Percentiles rank a stretch among this genome's conserved stretches.
These are phyloP conservation scores for Ensete glaucum DNA, from an alignment of 176 grass and related monocot genomes.

Conservation along the genomic window DNA sequence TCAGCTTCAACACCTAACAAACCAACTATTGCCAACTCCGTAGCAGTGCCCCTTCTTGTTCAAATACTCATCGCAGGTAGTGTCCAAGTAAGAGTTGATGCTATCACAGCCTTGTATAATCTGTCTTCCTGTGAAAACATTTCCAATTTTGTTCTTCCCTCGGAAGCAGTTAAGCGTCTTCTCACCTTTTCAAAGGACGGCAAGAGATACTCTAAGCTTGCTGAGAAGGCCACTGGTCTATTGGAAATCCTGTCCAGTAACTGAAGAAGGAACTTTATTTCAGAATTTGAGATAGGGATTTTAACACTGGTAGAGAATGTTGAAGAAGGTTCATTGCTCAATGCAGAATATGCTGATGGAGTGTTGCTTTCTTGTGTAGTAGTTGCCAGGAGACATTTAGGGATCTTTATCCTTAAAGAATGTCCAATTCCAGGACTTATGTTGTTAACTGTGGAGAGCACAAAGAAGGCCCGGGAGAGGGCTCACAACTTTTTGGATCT, in stretches of 20 bases:
- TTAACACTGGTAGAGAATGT: constrained; percentile 18
- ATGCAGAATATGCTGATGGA: constrained; percentile 16
- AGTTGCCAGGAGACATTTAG: constrained; percentile 4
- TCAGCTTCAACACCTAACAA: constrained; percentile 25
- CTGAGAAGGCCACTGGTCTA: constrained; percentile 20
- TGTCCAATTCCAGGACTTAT: constrained; percentile 18
- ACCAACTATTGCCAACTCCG: constrained; percentile 11
- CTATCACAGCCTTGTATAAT: constrained; percentile 20
- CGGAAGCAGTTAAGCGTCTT: constrained; percentile 21
- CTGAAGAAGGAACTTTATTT: neutral
- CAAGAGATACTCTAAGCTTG: constrained; percentile 25
- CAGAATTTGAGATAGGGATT: constrained; percentile 18
- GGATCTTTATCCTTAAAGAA: constrained; percentile 15
- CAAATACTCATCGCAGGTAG: constrained; percentile 18
- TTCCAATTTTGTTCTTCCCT: constrained; percentile 3
- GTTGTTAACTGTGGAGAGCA: constrained; percentile 18
- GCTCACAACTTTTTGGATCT: constrained; percentile 15
- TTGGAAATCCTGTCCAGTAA: constrained; percentile 19
- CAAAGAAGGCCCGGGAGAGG: constrained; percentile 10
- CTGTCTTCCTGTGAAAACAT: constrained; percentile 16
- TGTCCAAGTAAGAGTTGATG: constrained; percentile 26
- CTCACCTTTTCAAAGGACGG: constrained; percentile 17
- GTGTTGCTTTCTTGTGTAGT: constrained; percentile 21
- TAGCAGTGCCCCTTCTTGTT: constrained; percentile 22
- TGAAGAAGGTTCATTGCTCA: constrained; percentile 23